These are phyloP conservation scores for Centella asiatica DNA, from an alignment of 129 eudicot genomes.

Conservation along the genomic window DNA sequence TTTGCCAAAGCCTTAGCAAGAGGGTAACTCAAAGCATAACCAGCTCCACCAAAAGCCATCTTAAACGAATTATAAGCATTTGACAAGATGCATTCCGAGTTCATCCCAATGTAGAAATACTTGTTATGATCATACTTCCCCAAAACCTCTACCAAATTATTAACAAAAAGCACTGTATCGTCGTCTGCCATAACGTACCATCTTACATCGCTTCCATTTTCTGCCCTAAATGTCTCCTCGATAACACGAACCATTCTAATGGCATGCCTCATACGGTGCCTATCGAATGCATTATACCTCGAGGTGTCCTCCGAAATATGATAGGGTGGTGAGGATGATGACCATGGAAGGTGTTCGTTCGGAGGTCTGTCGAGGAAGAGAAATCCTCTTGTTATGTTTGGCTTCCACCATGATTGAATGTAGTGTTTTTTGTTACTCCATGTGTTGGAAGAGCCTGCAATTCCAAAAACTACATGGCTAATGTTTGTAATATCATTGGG, in stretches of 20 bases:
- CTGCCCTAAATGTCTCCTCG: conserved; percentile 17
- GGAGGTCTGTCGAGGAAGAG: conserved; percentile 23
- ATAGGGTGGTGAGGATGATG: conserved; percentile 23
- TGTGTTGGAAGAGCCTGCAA: conserved; percentile 14
- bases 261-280: neutral
- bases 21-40: conserved; percentile 37
- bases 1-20: conserved; percentile 29
- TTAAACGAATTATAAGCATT: conserved; percentile 16
- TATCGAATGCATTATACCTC: neutral
- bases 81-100: conserved; percentile 18
- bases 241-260: conserved; percentile 18
- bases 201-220: conserved; percentile 11
- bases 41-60: conserved; percentile 49
- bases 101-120: conserved; percentile 24
- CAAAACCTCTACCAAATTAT: conserved; percentile 17
- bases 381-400: conserved; percentile 20
- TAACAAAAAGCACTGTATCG: conserved; percentile 14
- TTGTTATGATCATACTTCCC: conserved; percentile 24
- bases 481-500: conserved; percentile 13
- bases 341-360: conserved; percentile 14
- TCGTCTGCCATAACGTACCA: conserved; percentile 18
- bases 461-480: conserved; percentile 25
- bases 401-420: conserved; percentile 39
- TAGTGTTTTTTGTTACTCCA: conserved; percentile 17
- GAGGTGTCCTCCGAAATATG: conserved; percentile 16